Percentiles rank a stretch among this genome's conserved stretches.
These are phyloP conservation scores for Colletotrichum camelliae DNA, from an alignment of 2,329 filamentous ascomycete species.

Conservation along the genomic window DNA sequence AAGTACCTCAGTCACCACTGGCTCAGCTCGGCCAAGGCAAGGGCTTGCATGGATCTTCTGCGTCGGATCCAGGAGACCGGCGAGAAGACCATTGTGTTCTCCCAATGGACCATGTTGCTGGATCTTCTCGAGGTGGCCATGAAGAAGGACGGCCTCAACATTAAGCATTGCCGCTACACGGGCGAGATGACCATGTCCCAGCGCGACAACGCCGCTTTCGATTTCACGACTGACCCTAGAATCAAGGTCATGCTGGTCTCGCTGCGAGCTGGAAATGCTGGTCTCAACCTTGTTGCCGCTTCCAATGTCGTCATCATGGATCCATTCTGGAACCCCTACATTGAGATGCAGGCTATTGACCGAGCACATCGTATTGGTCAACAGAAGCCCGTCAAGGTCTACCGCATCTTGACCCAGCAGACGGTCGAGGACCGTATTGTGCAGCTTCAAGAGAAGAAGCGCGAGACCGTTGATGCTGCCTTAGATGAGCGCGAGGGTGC, in stretches of 20 bases:
- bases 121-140: conserved; percentile 80
- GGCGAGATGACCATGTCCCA: conserved; percentile 73
- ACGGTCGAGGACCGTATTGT: conserved; percentile 92
- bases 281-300: conserved; percentile 83
- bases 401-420: conserved; percentile 75
- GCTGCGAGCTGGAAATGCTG: conserved; percentile 82
- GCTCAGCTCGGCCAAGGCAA: conserved; percentile 77
- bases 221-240: conserved; percentile 64
- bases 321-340: conserved; percentile 93
- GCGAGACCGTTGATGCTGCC: conserved; percentile 76
- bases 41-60: conserved; percentile 71
- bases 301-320: conserved; percentile 90
- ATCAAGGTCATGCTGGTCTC: conserved; percentile 78
- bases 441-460: conserved; percentile 78
- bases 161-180: conserved; percentile 74
- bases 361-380: conserved; percentile 90
- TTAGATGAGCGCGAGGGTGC: conserved; percentile 77
- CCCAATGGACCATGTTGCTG: conserved; percentile 79
- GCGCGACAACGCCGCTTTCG: conserved; percentile 70
- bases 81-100: conserved; percentile 84
- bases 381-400: conserved; percentile 73
- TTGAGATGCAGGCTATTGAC: conserved; percentile 91
- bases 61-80: conserved; percentile 49
- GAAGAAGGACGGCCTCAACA: conserved; percentile 50
- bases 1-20: conserved; percentile 71